These are phyloP conservation scores for Suillus lakei DNA, from an alignment of 768 basidiomycete genomes.

Conservation along the genomic window DNA sequence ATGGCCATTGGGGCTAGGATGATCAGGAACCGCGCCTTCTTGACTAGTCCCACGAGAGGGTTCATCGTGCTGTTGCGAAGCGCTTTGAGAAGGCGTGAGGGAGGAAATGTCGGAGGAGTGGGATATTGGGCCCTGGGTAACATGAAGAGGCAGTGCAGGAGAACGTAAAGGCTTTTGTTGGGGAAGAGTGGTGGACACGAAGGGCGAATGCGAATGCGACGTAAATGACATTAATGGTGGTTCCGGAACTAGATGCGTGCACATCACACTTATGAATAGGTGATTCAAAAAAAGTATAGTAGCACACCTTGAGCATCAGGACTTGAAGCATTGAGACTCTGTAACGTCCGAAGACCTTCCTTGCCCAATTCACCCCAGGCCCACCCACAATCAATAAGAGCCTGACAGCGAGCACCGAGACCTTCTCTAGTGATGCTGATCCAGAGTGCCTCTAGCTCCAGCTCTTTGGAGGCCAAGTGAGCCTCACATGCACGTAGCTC, in stretches of 20 bases:
- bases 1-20: not conserved
- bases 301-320: constrained; percentile 11
- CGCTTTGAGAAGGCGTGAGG: constrained; percentile 76
- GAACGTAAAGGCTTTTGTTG: constrained; percentile 12
- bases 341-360: constrained; percentile 49
- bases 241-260: not conserved
- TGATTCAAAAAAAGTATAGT: not conserved
- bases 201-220: constrained; percentile 12
- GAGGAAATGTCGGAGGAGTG: constrained; percentile 62
- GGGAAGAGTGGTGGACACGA: not conserved
- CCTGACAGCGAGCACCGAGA: constrained; percentile 61
- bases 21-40: constrained; percentile 17
- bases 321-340: constrained; percentile 15
- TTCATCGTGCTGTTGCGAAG: constrained; percentile 53
- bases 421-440: constrained; percentile 60
- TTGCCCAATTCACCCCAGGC: constrained; percentile 71
- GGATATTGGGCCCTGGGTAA: constrained; percentile 21
- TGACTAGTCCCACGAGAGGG: constrained; percentile 24
- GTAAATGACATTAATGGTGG: constrained; percentile 8
- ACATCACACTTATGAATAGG: not conserved
- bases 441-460: constrained; percentile 57
- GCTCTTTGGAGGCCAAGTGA: constrained; percentile 72
- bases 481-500: constrained; percentile 84
- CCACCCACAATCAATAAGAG: constrained; percentile 71
- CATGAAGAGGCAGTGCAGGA: constrained; percentile 16